Base-by-base conservation (phyloP, 805 yeast species). In the Sugiyamaella floridensis region DNA sequence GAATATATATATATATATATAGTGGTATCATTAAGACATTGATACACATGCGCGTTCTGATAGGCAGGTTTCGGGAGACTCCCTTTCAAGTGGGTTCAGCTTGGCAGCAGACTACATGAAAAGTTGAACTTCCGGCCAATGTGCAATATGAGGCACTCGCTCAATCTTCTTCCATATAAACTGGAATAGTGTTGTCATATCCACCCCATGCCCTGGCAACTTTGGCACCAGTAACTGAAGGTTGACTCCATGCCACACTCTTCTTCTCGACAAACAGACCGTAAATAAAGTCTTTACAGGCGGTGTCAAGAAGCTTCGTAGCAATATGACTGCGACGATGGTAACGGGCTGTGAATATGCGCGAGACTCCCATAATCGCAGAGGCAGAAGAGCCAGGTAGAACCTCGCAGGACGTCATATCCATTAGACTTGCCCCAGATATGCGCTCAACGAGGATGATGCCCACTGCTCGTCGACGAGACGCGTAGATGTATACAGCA, bases 171-270 rank as follows among this genome's bases (percentile, higher is more conserved):
- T 32, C 37, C 8, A 32, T 11, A 32, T 32, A 32, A 4, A 32
- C 37, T 11, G 37, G 37, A 14, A 32, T 32, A 10, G 12, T 32
- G 4, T 10, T 11, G n/a, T 10, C 37, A 14, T 11, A 32, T 32
- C 37, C 37, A 2, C 37, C 37, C 67, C 68, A 65, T 10, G 22
- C 28, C 11, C 40, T 20, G 2, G 84, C 83, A 16, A 80, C 67
- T 32, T 68, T 64, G 2, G 77, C 76, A 0, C 85, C 86, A 48
- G 72, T 71, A 49, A 71, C 74, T 52, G 81, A 76, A 0, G 86
- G 85, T 63, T 81, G 86, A 57, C 83, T 80, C 72, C 82, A 81
- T 1, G 77, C 83, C 7, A 81, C 66, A 49, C 73, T 71, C 1
- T 41, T 52, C 48, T 60, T 69, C 8, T 55, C 58, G 26, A 80